These are phyloP conservation scores for Cystofilobasidium capitatum DNA, from an alignment of 768 basidiomycete species.

Conservation along the genomic window DNA sequence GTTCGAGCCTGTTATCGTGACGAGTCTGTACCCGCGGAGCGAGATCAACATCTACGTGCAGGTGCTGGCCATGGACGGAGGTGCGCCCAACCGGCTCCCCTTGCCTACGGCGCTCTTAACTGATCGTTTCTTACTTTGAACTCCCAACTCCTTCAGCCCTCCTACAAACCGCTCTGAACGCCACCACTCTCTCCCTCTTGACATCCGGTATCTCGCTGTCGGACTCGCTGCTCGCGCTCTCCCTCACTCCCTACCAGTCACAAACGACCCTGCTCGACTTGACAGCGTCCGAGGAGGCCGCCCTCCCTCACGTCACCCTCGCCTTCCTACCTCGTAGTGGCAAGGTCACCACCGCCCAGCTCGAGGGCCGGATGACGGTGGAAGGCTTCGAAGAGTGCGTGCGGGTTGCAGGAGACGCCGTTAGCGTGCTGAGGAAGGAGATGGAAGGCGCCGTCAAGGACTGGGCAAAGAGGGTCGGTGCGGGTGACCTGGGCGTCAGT, in stretches of 20 bases:
- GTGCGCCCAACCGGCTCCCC: slow-evolving; percentile 31
- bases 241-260: slow-evolving; percentile 67
- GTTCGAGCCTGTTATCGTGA: slow-evolving; percentile 90
- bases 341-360: slow-evolving; percentile 74
- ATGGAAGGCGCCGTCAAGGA: slow-evolving; percentile 64
- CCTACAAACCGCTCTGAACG: slow-evolving; percentile 85
- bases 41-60: slow-evolving; percentile 91
- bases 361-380: slow-evolving; percentile 89
- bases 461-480: slow-evolving; percentile 44
- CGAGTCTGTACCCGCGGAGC: slow-evolving; percentile 80
- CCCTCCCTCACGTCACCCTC: slow-evolving; percentile 76
- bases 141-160: slow-evolving; percentile 46
- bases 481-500: slow-evolving; percentile 1
- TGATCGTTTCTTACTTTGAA: background rate
- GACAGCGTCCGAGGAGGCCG: slow-evolving; percentile 78
- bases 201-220: slow-evolving; percentile 80
- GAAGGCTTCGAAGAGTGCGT: slow-evolving; percentile 88
- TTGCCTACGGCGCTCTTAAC: background rate
- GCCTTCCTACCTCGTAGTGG: slow-evolving; percentile 81
- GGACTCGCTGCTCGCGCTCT: slow-evolving; percentile 84
- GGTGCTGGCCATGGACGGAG: slow-evolving; percentile 85
- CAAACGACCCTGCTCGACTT: slow-evolving; percentile 76
- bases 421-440: slow-evolving; percentile 66
- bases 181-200: slow-evolving; percentile 81
- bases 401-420: slow-evolving; percentile 63